A percentile compares a stretch with the other conserved stretches of the same genome.
These are phyloP conservation scores for Saccharomyces hybrid DNA, from an alignment of 1,139 yeast species.

Conservation along the genomic window DNA sequence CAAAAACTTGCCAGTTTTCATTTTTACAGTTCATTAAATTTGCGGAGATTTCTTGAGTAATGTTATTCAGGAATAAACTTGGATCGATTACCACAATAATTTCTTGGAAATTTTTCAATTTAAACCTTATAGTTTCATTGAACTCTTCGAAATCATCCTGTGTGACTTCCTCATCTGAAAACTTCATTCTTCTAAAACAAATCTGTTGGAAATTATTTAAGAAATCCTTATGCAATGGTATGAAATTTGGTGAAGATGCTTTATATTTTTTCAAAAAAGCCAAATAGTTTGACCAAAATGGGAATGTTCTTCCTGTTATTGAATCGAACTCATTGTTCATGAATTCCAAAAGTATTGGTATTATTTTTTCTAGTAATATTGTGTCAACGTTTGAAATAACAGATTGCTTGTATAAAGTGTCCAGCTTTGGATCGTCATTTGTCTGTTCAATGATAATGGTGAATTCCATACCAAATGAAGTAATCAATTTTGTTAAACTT, in stretches of 20 bases:
- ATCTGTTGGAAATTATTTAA: conserved; percentile 59
- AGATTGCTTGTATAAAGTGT: conserved; percentile 24
- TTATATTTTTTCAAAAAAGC: conserved; percentile 49
- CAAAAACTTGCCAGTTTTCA: conserved; percentile 69
- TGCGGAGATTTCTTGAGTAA: conserved; percentile 58
- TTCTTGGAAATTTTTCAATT: conserved; percentile 75
- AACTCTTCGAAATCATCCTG: conserved; percentile 67
- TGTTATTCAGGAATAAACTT: conserved; percentile 60
- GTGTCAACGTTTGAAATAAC: conserved; percentile 39
- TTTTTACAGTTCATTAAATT: conserved; percentile 34
- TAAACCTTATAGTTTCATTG: conserved; percentile 59
- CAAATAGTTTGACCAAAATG: conserved; percentile 69
- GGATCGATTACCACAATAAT: conserved; percentile 72
- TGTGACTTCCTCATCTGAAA: conserved; percentile 69
- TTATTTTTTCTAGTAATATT: conserved; percentile 46
- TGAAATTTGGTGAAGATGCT: neutral
- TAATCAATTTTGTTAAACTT: conserved; percentile 63
- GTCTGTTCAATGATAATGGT: conserved; percentile 42
- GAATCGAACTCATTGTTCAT: conserved; percentile 81
- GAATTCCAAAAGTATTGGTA: conserved; percentile 68
- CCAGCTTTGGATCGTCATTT: conserved; percentile 25
- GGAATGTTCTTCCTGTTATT: conserved; percentile 73
- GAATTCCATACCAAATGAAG: conserved; percentile 70
- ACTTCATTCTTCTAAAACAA: conserved; percentile 69
- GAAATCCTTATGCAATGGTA: conserved; percentile 37